phyloP scores from a whole-genome alignment of 495 filamentous ascomycete genomes.

The Penicillium arizonense region DNA sequence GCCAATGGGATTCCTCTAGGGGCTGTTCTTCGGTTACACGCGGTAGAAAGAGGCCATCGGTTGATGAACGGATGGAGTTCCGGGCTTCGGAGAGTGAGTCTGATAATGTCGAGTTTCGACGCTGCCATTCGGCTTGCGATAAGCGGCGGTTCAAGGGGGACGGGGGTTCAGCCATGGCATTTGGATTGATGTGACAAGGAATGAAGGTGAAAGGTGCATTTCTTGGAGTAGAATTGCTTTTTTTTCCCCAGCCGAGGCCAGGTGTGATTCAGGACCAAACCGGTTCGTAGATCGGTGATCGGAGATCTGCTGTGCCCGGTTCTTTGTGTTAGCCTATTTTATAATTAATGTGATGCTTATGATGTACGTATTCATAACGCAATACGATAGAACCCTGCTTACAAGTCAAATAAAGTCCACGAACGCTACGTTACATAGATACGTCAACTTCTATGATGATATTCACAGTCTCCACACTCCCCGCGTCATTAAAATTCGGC shows the following conservation, averaged over 20 bases:
- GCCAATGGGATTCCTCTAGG: constrained; percentile 63
- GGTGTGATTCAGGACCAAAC: background rate
- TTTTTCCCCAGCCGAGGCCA: background rate
- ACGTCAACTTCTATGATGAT: no score
- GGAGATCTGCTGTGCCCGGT: no score
- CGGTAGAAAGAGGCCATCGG: constrained; percentile 72
- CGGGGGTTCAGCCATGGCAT: constrained; percentile 19
- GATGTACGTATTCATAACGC: no score
- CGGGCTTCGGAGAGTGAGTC: constrained; percentile 67
- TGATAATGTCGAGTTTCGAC: constrained; percentile 75
- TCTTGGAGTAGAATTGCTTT: background rate
- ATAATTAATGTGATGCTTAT: no score
- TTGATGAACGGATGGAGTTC: constrained; percentile 64
- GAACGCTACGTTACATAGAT: no score
- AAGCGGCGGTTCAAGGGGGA: constrained; percentile 5
- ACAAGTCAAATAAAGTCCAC: no score
- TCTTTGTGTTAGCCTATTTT: no score
- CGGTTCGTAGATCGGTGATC: background rate
- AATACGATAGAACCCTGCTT: no score
- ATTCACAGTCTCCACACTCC: no score
- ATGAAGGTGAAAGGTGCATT: background rate
- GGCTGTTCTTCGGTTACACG: constrained; percentile 30
- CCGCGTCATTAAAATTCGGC: no score
- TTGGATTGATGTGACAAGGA: background rate
- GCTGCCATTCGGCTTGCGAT: constrained; percentile 38